Evolutionary conservation across 345 rosid genomes (phyloP), one percentile per base, ranked within the genome.

Genomic region (Brassica rapa): DNA sequence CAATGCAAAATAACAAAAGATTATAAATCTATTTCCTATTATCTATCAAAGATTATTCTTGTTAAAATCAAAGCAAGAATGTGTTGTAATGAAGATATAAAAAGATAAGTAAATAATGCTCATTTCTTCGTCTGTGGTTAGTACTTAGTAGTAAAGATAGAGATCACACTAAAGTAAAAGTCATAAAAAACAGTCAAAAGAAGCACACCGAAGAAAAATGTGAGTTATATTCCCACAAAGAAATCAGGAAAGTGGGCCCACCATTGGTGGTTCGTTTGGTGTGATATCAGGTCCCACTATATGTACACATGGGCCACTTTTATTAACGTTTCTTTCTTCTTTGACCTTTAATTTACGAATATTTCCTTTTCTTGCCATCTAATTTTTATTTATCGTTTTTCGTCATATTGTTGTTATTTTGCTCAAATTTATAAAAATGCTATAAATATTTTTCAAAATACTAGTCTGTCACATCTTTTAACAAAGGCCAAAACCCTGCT

Each of bases 401-500:
- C 23, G 3, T 4, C 14, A 15, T 53, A 53, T 69, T 5, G 55
- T 49, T 12, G 19, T 12, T 49, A 43, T 43, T 43, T 43, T 43
- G 51, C 51, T 43, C 51, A 0, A 21, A 37, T 62, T 76, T 68
- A 68, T 68, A 37, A 76, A 76, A 56, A 23, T 46, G 41, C 1
- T 29, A 37, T 33, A 6, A 9, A 6, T 53, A 9, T 57, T 15
- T 12, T 39, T 23, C 9, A 16, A 1, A 37, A 51, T 15, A 16
- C 1, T 10, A 70, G 59, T 70, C 75, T 74, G 83, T 80, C 83
- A 80, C 83, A 70, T 63, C 79, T 80, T 80, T 80, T 80, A 80
- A 80, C 75, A 80, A 74, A 80, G 79, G 79, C 79, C 79, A 74
- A 74, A 74, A 64, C 71, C 21, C 70, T 80, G 79, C 83, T 79